Base-by-base conservation (phyloP, 495 filamentous ascomycete species). In the Pyrenula aspistea region DNA sequence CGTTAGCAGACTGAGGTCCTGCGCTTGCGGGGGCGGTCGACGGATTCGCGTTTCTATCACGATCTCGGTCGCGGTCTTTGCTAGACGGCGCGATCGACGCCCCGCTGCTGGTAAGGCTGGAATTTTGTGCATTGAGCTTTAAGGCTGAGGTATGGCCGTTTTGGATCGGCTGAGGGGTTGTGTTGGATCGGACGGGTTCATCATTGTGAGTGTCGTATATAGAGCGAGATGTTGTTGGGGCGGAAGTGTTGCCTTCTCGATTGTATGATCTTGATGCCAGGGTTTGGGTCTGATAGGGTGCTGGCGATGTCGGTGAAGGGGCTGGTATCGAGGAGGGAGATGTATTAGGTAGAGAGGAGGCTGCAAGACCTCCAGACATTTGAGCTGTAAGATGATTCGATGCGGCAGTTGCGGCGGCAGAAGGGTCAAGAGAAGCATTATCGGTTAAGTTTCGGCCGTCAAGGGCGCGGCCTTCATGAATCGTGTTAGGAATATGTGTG, bases 241-340 rank as follows among this genome's bases (percentile, higher is more conserved):
- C 68, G 59, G 63, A 58, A 12, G 58, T 60, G 20, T 65, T 61
- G 12, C 64, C 63, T 51, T 70, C 64, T 56, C 77, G 71, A 0
- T 67, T 65, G 59, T 80, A 79, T 10, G 78, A 75, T 25, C 75
- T 73, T 24, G 73, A 70, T 49, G 72, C 74, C 36, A 78, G 67
- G 1, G 71, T 76, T 60, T 73, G 70, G 24, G 75, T 73, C 12
- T 73, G 68, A 61, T 81, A 80, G 50, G 77, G 74, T 50, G 71
- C 79, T 24, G 90, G 90, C 23, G 89, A 93, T 8, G 90, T 94
- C 12, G 91, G 91, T 2, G 88, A 90, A 2, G 88, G 88, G 59
- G 91, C 85, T n/a, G 71, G 72, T 21, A 52, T 52, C 10, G 50
- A 20, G 4, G 50, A 52, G 19, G 50, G 50, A 8, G 50, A 52